phyloP scores from a whole-genome alignment of 768 basidiomycete species.

The Xanthoconium purpureum region DNA sequence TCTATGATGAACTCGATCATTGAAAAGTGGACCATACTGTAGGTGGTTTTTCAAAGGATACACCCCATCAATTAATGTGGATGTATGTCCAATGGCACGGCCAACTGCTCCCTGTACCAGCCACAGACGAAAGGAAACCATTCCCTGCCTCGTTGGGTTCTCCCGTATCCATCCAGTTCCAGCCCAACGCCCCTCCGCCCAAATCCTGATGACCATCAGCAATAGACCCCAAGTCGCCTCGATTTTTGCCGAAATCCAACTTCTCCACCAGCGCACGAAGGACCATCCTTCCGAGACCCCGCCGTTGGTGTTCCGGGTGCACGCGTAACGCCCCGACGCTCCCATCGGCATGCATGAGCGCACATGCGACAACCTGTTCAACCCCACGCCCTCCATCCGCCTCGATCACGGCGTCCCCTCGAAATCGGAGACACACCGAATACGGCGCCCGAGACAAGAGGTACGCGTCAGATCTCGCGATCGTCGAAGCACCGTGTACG shows the following conservation, averaged over 20 bases:
- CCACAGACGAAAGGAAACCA: conserved; percentile 12
- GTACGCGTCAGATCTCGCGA: conserved; percentile 19
- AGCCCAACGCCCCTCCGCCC: conserved; percentile 21
- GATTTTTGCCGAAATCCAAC: conserved; percentile 3
- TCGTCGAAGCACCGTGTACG: conserved; percentile 2
- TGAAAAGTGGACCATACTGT: too few relatives aligned
- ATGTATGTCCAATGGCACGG: conserved; percentile 15
- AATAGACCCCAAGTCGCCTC: not conserved
- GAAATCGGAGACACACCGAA: conserved; percentile 22
- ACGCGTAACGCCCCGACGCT: conserved; percentile 18
- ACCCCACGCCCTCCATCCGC: not conserved
- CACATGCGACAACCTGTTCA: conserved; percentile 9
- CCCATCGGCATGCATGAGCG: conserved; percentile 20
- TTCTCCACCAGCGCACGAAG: conserved; percentile 10
- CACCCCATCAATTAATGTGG: not conserved
- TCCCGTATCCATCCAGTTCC: conserved; percentile 22
- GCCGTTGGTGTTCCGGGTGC: conserved; percentile 4
- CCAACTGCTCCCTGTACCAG: conserved; percentile 2
- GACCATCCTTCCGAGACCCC: conserved; percentile 11
- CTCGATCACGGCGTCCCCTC: not conserved
- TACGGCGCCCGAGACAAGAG: conserved; percentile 19
- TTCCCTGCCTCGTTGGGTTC: conserved; percentile 3
- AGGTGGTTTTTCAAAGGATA: too few relatives aligned
- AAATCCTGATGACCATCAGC: conserved; percentile 11
- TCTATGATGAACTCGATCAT: too few relatives aligned